These are phyloP conservation scores for Aspergillus sp. DNA, from an alignment of 2,329 filamentous ascomycete species.

Conservation along the genomic window DNA sequence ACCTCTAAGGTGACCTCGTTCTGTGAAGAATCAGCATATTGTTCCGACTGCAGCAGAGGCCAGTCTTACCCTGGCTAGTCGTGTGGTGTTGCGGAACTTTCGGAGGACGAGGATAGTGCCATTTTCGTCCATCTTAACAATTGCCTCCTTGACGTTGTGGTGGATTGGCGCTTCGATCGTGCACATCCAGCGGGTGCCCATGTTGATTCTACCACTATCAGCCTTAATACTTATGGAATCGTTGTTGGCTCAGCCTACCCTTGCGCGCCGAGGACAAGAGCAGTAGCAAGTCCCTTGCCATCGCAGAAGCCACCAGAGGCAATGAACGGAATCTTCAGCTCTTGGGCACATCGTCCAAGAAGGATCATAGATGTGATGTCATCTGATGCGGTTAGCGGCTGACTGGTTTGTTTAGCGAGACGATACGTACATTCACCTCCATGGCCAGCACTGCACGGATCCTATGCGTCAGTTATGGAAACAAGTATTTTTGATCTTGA, in stretches of 20 bases:
- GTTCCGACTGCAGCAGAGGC: neutral
- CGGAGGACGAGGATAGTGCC: conserved; percentile 82
- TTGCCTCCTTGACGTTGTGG: conserved; percentile 87
- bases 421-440: conserved; percentile 32
- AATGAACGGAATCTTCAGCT: conserved; percentile 84
- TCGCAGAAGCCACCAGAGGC: conserved; percentile 94
- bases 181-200: conserved; percentile 97
- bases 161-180: conserved; percentile 92
- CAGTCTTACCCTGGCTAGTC: conserved; percentile 9
- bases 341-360: conserved; percentile 81
- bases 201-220: conserved; percentile 67
- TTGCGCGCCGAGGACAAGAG: conserved; percentile 82
- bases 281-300: conserved; percentile 89
- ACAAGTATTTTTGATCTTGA: neutral
- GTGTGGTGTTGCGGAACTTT: conserved; percentile 14
- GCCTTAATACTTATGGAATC: neutral
- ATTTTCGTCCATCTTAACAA: conserved; percentile 83
- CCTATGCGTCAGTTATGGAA: neutral
- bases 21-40: neutral
- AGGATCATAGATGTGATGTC: conserved; percentile 63
- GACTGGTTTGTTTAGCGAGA: neutral
- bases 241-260: conserved; percentile 51
- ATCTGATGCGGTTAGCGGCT: conserved; percentile 16
- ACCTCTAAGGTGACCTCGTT: conserved; percentile 17
- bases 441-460: conserved; percentile 51